Conservation (phyloP, 2,329 filamentous ascomycete species). For the Cytospora schulzeri region DNA sequence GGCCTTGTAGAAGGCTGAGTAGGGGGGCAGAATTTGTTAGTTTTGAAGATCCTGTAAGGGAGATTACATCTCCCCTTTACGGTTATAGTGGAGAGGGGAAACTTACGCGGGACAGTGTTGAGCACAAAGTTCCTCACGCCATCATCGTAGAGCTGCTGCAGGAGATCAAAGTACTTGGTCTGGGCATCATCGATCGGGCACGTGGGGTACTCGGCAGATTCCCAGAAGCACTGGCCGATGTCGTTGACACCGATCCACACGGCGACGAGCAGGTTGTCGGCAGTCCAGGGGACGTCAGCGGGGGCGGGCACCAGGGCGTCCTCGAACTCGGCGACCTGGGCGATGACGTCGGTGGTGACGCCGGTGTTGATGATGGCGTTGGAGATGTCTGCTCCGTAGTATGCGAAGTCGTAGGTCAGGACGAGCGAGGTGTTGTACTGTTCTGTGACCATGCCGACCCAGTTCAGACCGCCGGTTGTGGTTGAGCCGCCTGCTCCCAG, state of each 20-base stretch:
- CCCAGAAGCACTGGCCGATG: conserved; percentile 27
- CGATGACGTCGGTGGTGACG: conserved; percentile 25
- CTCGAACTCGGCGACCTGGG: conserved; percentile 24
- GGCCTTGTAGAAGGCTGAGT: conserved; percentile 21
- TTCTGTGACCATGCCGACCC: conserved; percentile 26
- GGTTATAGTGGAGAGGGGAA: not conserved
- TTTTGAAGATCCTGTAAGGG: not conserved
- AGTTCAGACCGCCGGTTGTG: conserved; percentile 25
- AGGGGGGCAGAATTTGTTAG: not conserved
- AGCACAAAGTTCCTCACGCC: conserved; percentile 27
- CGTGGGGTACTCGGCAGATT: conserved; percentile 7
- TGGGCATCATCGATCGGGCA: conserved; percentile 25
- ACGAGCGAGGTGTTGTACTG: conserved; percentile 25
- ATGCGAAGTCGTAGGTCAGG: conserved; percentile 25
- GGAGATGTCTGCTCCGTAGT: conserved; percentile 26
- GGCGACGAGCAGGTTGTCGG: conserved; percentile 24
- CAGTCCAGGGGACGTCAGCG: conserved; percentile 19
- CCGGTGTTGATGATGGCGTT: conserved; percentile 27
- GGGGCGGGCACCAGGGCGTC: conserved; percentile 23
- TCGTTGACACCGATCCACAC: conserved; percentile 28
- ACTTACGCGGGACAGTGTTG: conserved; percentile 23
- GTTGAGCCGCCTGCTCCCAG: conserved; percentile 21
- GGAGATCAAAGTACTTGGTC: conserved; percentile 22
- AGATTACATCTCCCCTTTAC: too few species aligned
- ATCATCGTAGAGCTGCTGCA: conserved; percentile 25